phyloP scores from a whole-genome alignment of 495 filamentous ascomycete genomes.

The Pseudoneurospora amorphoporcata region DNA sequence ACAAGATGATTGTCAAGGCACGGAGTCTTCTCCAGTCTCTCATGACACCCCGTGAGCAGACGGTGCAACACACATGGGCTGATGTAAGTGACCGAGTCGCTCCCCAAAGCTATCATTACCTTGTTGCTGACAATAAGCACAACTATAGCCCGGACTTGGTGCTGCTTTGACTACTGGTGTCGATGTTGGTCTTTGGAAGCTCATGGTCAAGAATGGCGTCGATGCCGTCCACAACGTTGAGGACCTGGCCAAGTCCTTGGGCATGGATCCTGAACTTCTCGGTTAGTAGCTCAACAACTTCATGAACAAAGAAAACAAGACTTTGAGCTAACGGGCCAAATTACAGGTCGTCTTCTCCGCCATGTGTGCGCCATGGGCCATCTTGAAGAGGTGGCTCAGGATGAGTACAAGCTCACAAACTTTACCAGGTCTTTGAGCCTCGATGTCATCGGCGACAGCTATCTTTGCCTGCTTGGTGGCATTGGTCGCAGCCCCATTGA shows the following conservation, averaged over 20 bases:
- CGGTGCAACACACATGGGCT: conserved; percentile 25
- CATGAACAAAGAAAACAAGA: not conserved
- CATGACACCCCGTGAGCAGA: conserved; percentile 28
- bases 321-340: not conserved
- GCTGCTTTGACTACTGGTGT: conserved; percentile 7
- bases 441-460: conserved; percentile 19
- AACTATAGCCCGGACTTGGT: conserved; percentile 1
- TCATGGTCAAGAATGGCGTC: conserved; percentile 4
- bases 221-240: conserved; percentile 5
- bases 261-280: conserved; percentile 7
- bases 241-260: conserved; percentile 3
- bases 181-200: conserved; percentile 11
- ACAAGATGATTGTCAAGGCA: conserved; percentile 16
- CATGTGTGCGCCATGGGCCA: conserved; percentile 43
- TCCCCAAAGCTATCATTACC: not conserved
- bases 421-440: conserved; percentile 31
- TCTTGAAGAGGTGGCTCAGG: conserved; percentile 30
- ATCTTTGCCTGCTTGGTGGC: conserved; percentile 8
- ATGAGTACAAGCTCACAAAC: conserved; percentile 36
- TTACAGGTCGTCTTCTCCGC: conserved; percentile 26
- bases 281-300: not conserved
- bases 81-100: conserved; percentile 8
- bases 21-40: conserved; percentile 18
- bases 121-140: not conserved
- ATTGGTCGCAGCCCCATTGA: not conserved